Conservation (phyloP, 202 grass and related monocot species). For the Setaria italica region DNA sequence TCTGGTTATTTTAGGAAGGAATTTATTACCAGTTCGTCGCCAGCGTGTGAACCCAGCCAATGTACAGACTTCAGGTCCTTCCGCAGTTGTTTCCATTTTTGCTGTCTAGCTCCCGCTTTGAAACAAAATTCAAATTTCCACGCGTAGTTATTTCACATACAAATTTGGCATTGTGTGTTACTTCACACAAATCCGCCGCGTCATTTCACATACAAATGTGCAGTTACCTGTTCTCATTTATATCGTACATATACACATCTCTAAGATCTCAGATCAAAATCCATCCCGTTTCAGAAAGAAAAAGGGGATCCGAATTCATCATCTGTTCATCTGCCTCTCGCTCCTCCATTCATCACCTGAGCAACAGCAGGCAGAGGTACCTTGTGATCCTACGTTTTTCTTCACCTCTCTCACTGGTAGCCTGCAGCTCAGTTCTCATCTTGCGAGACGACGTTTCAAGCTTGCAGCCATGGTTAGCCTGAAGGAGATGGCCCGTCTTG, state of each 20-base stretch:
- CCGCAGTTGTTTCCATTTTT: not conserved
- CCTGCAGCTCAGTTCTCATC: not conserved
- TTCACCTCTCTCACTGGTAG: not conserved
- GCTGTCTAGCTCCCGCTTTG: not conserved
- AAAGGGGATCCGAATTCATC: not conserved
- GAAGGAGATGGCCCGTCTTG: not conserved
- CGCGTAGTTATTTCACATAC: not conserved
- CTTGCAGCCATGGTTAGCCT: not conserved
- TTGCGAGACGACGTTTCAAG: not conserved
- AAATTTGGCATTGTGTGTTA: no score
- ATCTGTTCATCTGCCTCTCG: no score
- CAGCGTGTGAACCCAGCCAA: not conserved
- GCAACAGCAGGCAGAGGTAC: not conserved
- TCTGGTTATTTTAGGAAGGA: not conserved
- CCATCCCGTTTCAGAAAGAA: not conserved
- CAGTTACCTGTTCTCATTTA: not conserved
- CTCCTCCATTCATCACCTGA: not conserved
- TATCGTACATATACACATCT: not conserved
- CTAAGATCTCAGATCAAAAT: not conserved
- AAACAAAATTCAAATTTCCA: not conserved
- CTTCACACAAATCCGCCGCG: no score
- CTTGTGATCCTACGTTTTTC: not conserved
- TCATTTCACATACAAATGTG: not conserved
- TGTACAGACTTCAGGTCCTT: not conserved
- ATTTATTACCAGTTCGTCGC: no score